phyloP scores from a whole-genome alignment of 208 protist genomes.

The Trypanosoma scelopori region DNA sequence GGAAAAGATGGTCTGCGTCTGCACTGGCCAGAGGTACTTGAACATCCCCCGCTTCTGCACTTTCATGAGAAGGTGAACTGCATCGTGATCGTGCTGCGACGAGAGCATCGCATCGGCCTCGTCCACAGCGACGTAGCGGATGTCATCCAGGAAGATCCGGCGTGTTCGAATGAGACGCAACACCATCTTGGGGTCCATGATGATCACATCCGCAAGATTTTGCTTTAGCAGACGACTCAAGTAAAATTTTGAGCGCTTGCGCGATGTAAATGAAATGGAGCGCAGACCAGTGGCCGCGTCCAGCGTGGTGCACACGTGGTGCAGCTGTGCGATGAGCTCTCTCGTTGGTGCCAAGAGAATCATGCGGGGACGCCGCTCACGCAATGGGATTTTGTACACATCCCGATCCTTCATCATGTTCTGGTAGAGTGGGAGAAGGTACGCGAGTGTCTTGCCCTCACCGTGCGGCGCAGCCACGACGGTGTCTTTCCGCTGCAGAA shows the following conservation, averaged over 20 bases:
- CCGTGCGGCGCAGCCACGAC: conserved; percentile 84
- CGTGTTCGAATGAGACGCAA: conserved; percentile 67
- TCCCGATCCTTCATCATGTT: conserved; percentile 88
- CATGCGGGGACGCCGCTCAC: conserved; percentile 81
- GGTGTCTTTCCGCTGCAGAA: conserved; percentile 64
- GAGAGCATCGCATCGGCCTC: conserved; percentile 83
- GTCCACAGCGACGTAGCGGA: conserved; percentile 82
- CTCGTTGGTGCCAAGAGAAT: conserved; percentile 77
- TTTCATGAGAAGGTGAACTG: conserved; percentile 73
- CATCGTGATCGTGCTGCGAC: conserved; percentile 78
- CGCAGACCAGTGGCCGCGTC: conserved; percentile 58
- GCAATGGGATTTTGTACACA: conserved; percentile 82
- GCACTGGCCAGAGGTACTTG: conserved; percentile 83
- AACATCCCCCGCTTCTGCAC: conserved; percentile 73
- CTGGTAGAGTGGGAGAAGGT: conserved; percentile 80
- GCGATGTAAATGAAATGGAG: conserved; percentile 62
- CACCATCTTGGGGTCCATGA: conserved; percentile 77
- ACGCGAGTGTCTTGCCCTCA: conserved; percentile 85
- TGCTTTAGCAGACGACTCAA: conserved; percentile 59
- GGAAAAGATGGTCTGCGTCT: conserved; percentile 81
- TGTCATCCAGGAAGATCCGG: conserved; percentile 84
- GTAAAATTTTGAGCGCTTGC: conserved; percentile 67
- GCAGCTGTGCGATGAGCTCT: conserved; percentile 74
- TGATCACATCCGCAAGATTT: conserved; percentile 66
- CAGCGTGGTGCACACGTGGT: conserved; percentile 51